Base-by-base conservation (phyloP, 2,329 filamentous ascomycete genomes). In the Penicillium sp. region DNA sequence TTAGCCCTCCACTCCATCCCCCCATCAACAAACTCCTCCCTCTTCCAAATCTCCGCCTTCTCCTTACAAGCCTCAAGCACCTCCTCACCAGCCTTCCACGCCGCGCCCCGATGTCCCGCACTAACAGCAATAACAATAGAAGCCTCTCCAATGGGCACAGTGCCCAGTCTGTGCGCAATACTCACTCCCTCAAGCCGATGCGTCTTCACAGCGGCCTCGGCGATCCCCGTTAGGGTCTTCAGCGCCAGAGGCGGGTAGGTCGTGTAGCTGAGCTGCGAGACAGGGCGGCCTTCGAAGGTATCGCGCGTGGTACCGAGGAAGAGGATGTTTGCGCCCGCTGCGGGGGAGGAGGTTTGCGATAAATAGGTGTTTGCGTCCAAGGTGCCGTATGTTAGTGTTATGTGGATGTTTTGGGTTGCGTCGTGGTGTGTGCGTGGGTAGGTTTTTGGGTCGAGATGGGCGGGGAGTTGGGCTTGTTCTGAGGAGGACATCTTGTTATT, bases 41-140 rank as follows among this genome's bases (percentile, higher is more conserved):
- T 75, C 72, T 96, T 96, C 91, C 91, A 96, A 37, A 98, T 84
- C 74, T 98, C 93, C n/a, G 88, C 88, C 57, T 77, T 82, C 48
- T 79, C 80, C 73, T 97, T 98, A 64, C 87, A 88, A 65, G 81
- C 74, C 72, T 97, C 91, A 51, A 97, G 72, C 31, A 89, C 86
- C 71, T 94, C 88, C 72, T 97, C 91, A 0, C 87, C 91, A 0
- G 86, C 91, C 60, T 75, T 73, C 91, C 91, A 98, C 5, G 88
- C 90, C 13, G 85, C 87, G 59, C 85, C 80, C 7, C 93, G 77
- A 72, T 97, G 93, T 32, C 86, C 82, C 26, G 87, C 79, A 38
- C 87, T 89, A 4, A 96, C 86, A 1, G 88, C 87, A 60, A 97
- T 89, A 48, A 94, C 72, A 53, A 98, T 91, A 65, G 88, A 95